Evolutionary conservation across 192 early-diverging fungal species (phyloP).

Genomic region (Podochytrium sp.): DNA sequence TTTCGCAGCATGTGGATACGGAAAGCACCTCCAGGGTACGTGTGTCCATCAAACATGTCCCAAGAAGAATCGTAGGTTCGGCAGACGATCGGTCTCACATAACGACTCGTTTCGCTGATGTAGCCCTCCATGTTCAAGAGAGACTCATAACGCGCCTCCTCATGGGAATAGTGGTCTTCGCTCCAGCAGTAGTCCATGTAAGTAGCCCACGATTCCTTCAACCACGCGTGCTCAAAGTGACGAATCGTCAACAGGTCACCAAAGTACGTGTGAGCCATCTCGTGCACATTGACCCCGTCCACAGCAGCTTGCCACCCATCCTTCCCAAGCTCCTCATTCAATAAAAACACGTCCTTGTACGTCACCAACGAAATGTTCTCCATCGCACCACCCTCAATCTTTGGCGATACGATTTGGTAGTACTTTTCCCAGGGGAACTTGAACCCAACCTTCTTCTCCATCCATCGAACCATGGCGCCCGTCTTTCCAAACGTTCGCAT

Average conservation of each 20-base stretch:
- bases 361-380: slow-evolving; percentile 62
- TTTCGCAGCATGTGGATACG: slow-evolving; percentile 57
- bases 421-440: slow-evolving; percentile 61
- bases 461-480: slow-evolving; percentile 51
- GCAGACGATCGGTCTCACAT: slow-evolving; percentile 54
- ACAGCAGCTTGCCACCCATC: slow-evolving; percentile 25
- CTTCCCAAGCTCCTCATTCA: slow-evolving; percentile 44
- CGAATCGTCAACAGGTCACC: slow-evolving; percentile 60
- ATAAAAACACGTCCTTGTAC: slow-evolving; percentile 42
- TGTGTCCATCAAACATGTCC: slow-evolving; percentile 58
- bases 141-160: slow-evolving; percentile 42
- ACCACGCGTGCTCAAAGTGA: slow-evolving; percentile 64
- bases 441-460: slow-evolving; percentile 50
- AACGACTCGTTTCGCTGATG: slow-evolving; percentile 33
- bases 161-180: slow-evolving; percentile 43
- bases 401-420: slow-evolving; percentile 37
- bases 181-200: slow-evolving; percentile 44
- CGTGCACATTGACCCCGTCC: slow-evolving; percentile 55
- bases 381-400: slow-evolving; percentile 55
- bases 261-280: slow-evolving; percentile 63
- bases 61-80: slow-evolving; percentile 53
- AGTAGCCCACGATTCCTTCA: slow-evolving; percentile 63
- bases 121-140: slow-evolving; percentile 33
- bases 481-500: slow-evolving; percentile 49
- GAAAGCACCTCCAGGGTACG: slow-evolving; percentile 57